Conservation (phyloP, 2,329 filamentous ascomycete genomes). For the Diaporthe velutina region DNA sequence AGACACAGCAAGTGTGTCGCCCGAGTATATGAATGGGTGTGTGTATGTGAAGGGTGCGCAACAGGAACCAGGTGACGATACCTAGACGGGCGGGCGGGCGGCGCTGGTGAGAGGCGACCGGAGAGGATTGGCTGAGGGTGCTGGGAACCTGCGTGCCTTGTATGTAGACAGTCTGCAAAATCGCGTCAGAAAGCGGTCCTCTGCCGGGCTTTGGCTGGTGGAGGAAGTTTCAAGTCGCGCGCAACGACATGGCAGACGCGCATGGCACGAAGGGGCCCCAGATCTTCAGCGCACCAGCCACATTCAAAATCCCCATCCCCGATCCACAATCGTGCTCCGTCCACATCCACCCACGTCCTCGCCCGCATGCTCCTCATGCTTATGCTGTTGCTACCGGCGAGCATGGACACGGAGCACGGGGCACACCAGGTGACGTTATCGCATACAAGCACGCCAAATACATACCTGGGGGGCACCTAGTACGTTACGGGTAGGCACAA, state of each 20-base stretch:
- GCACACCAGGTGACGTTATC: constrained; percentile 21
- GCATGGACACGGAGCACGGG: not conserved
- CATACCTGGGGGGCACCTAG: constrained; percentile 33
- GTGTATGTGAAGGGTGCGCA: constrained; percentile 24
- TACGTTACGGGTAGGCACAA: constrained; percentile 27
- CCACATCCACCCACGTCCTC: constrained; percentile 5
- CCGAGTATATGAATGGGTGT: not conserved
- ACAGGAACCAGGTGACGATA: constrained; percentile 19
- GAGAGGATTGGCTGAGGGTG: constrained; percentile 46
- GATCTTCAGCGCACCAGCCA: constrained; percentile 39
- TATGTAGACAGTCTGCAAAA: constrained; percentile 50
- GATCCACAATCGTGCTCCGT: not conserved
- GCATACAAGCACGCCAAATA: constrained; percentile 18
- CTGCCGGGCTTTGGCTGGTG: constrained; percentile 38
- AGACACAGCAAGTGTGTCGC: constrained; percentile 16
- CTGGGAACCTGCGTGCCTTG: constrained; percentile 43
- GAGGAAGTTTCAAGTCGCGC: constrained; percentile 35
- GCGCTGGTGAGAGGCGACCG: constrained; percentile 35
- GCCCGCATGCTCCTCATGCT: constrained; percentile 2
- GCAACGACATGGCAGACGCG: constrained; percentile 24
- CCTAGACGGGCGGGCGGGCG: too few relatives aligned
- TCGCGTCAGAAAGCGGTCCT: constrained; percentile 52
- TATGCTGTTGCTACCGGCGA: not conserved
- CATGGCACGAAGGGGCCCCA: constrained; percentile 16
- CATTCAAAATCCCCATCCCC: constrained; percentile 11